Conservation (phyloP, 768 basidiomycete genomes). For the Tephrocybe sp. region DNA sequence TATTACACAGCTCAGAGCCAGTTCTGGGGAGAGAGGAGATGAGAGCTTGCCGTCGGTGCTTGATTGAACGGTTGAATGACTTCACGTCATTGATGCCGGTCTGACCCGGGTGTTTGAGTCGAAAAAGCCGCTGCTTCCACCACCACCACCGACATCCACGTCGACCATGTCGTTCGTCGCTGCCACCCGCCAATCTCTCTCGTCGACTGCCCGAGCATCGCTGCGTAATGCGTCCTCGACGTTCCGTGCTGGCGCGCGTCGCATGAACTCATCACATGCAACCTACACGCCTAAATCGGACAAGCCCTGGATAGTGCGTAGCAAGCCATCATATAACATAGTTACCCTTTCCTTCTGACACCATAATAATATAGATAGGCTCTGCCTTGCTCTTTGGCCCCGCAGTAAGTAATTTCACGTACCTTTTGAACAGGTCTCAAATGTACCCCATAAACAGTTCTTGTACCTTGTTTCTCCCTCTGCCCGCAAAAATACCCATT, state of each 20-base stretch:
- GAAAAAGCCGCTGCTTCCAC: conserved; percentile 18
- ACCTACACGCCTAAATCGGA: conserved; percentile 29
- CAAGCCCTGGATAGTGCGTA: conserved; percentile 44
- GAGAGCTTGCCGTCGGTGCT: too few relatives aligned
- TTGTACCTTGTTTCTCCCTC: conserved; percentile 42
- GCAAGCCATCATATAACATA: conserved; percentile 1
- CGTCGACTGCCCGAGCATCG: conserved; percentile 30
- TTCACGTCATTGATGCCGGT: too few relatives aligned
- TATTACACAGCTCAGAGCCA: too few relatives aligned
- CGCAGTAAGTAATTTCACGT: conserved; percentile 27
- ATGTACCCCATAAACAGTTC: conserved; percentile 26
- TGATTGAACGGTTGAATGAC: too few relatives aligned
- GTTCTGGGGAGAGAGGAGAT: too few relatives aligned
- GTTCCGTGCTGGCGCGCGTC: conserved; percentile 28
- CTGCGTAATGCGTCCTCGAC: conserved; percentile 20
- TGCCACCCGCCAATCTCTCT: conserved; percentile 32
- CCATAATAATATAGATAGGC: conserved; percentile 30
- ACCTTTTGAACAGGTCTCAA: conserved; percentile 2
- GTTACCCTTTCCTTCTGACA: conserved; percentile 4
- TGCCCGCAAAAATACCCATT: conserved; percentile 30
- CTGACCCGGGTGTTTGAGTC: not conserved
- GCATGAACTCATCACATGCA: conserved; percentile 38
- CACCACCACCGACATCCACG: not conserved
- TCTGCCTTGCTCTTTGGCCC: conserved; percentile 40
- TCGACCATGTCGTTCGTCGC: conserved; percentile 38